phyloP scores from a whole-genome alignment of 768 basidiomycete genomes.

The Dentipellis sp. region DNA sequence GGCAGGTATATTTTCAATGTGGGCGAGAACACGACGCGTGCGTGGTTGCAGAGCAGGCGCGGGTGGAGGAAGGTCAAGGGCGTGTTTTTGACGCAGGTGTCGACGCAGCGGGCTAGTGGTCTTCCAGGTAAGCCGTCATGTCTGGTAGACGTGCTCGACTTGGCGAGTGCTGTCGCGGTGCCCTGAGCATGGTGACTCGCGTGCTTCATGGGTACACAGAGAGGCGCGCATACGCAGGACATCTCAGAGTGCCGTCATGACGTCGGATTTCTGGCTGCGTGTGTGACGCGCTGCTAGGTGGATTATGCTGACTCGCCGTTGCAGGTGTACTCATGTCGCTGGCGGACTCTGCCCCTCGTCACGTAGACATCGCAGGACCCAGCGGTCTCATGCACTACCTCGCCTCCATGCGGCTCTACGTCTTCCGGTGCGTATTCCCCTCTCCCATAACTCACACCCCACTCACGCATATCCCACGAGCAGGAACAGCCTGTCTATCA shows the following conservation, averaged over 20 bases:
- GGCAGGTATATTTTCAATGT: slow-evolving; percentile 86
- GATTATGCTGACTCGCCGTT: slow-evolving; percentile 7
- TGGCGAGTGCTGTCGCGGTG: not conserved
- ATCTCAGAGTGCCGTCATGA: no score
- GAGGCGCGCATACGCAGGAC: no score
- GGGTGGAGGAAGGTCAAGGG: slow-evolving; percentile 60
- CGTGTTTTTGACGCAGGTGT: slow-evolving; percentile 64
- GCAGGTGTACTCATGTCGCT: slow-evolving; percentile 72
- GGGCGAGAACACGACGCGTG: slow-evolving; percentile 71
- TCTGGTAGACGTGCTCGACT: not conserved
- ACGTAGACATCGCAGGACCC: slow-evolving; percentile 63
- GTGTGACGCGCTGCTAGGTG: not conserved
- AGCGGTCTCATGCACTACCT: slow-evolving; percentile 61
- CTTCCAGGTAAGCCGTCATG: slow-evolving; percentile 51
- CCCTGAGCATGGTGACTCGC: not conserved
- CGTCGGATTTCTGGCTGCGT: no score
- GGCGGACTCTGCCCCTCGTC: slow-evolving; percentile 57
- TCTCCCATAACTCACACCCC: not conserved
- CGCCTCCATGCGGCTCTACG: slow-evolving; percentile 61
- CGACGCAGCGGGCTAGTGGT: slow-evolving; percentile 57
- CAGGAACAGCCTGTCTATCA: slow-evolving; percentile 45
- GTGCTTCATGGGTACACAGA: not conserved
- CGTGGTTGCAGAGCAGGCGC: slow-evolving; percentile 58
- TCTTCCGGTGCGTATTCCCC: slow-evolving; percentile 43
- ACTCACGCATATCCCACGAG: not conserved